Conservation (phyloP, 345 rosid genomes). For the Fremontodendron californicum region DNA sequence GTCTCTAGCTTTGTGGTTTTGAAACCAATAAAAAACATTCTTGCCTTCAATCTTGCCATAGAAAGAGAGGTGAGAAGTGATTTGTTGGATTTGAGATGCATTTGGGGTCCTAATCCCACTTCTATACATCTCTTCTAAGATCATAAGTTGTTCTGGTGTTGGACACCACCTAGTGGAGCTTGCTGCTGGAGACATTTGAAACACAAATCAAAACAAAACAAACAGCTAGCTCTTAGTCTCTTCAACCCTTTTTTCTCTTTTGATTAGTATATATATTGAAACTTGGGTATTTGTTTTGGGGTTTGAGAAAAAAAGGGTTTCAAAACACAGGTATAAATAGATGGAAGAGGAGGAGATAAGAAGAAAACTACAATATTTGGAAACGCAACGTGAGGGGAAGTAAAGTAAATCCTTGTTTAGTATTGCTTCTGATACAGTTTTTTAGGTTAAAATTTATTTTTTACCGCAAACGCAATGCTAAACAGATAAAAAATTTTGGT, state of each 20-base stretch:
- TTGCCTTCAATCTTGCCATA: conserved; percentile 86
- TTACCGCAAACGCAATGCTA: too few relatives aligned
- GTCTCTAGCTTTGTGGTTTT: conserved; percentile 94
- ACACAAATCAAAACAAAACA: not conserved
- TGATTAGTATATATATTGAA: not conserved
- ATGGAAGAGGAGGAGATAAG: not conserved
- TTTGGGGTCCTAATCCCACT: conserved; percentile 74
- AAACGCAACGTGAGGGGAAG: not conserved
- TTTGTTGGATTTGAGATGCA: conserved; percentile 76
- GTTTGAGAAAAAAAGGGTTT: not conserved
- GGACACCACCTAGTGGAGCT: conserved; percentile 94
- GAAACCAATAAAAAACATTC: conserved; percentile 94
- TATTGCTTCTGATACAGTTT: too few relatives aligned
- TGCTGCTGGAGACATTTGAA: conserved; percentile 57
- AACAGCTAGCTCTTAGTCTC: not conserved
- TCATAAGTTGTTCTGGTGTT: conserved; percentile 89
- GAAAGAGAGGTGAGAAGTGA: conserved; percentile 66
- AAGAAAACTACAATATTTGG: not conserved
- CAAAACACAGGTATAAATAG: not conserved
- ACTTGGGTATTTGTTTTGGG: not conserved
- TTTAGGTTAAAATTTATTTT: too few relatives aligned
- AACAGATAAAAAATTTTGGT: too few relatives aligned
- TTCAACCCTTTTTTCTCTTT: not conserved
- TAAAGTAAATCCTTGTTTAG: too few relatives aligned
- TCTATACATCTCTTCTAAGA: conserved; percentile 77